Evolutionary conservation across 139 green algal genomes (phyloP).

Genomic region (Micractinium sp.): DNA sequence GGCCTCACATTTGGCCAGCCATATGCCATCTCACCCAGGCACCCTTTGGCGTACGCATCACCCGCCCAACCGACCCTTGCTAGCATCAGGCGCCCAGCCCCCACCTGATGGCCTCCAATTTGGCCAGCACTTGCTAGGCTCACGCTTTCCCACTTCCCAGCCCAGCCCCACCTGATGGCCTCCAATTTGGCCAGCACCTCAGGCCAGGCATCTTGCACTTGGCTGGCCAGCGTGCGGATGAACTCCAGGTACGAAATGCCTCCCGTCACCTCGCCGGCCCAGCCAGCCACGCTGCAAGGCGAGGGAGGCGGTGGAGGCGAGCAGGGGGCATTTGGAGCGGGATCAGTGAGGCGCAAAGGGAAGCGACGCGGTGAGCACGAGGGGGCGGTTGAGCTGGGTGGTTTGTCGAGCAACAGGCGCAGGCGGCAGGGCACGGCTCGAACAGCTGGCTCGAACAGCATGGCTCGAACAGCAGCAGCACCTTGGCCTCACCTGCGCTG

Average conservation of each 20-base stretch:
- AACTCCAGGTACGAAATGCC: slow-evolving; percentile 91
- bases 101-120: slow-evolving; percentile 67
- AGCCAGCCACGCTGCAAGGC: slow-evolving; percentile 68
- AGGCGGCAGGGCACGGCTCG: background rate
- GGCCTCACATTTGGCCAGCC: background rate
- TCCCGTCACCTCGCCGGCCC: slow-evolving; percentile 76
- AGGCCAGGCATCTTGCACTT: slow-evolving; percentile 89
- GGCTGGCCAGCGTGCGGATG: slow-evolving; percentile 81
- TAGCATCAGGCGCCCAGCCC: background rate
- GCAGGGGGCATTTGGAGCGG: slow-evolving; percentile 46
- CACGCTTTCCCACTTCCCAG: background rate
- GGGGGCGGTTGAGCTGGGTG: too few relatives aligned
- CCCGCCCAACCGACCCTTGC: background rate
- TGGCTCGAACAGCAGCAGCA: too few relatives aligned
- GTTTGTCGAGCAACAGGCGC: too few relatives aligned
- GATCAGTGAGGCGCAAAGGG: too few relatives aligned
- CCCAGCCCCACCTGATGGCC: slow-evolving; percentile 32
- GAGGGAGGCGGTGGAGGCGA: slow-evolving; percentile 63
- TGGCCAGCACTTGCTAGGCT: slow-evolving; percentile 34
- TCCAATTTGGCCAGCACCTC: slow-evolving; percentile 71
- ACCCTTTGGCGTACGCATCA: too few relatives aligned
- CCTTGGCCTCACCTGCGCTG: background rate
- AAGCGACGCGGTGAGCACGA: too few relatives aligned
- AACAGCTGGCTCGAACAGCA: too few relatives aligned
- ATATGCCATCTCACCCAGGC: background rate